Conservation (phyloP, 345 rosid genomes). For the Physaria fendleri region DNA sequence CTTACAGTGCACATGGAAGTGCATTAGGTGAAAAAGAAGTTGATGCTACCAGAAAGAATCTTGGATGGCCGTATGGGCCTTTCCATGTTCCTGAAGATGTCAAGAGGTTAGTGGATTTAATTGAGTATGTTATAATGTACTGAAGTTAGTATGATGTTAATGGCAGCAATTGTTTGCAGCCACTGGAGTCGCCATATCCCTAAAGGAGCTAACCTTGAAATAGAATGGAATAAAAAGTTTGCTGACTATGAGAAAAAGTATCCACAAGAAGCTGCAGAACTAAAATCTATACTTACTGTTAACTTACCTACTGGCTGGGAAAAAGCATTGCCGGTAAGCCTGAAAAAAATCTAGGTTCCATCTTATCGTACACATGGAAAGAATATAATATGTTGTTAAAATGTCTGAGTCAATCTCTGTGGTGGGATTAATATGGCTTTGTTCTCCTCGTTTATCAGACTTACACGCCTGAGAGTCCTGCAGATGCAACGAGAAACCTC, state of each 20-base stretch:
- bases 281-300: constrained; percentile 59
- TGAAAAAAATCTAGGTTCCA: not conserved
- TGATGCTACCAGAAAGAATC: constrained; percentile 90
- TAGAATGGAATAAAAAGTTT: constrained; percentile 82
- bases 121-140: not conserved
- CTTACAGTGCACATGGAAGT: constrained; percentile 80
- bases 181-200: constrained; percentile 83
- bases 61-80: constrained; percentile 79
- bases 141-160: not conserved
- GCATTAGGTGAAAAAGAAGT: constrained; percentile 94
- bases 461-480: constrained; percentile 69
- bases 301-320: constrained; percentile 77
- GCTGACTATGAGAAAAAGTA: constrained; percentile 77
- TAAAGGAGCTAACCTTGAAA: constrained; percentile 59
- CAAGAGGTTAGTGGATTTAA: constrained; percentile 37
- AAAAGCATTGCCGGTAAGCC: constrained; percentile 73
- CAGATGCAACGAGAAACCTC: constrained; percentile 82
- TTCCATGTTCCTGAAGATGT: constrained; percentile 92
- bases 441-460: constrained; percentile 35
- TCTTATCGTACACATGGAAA: not conserved
- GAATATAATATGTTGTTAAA: not conserved
- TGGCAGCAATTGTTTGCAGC: constrained; percentile 28
- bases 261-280: constrained; percentile 71
- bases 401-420: not conserved
- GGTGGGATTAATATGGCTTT: not conserved